Evolutionary conservation across 2,329 filamentous ascomycete genomes (phyloP), one percentile per base, ranked within the genome.

Genomic region (Emericellopsis atlantica): DNA sequence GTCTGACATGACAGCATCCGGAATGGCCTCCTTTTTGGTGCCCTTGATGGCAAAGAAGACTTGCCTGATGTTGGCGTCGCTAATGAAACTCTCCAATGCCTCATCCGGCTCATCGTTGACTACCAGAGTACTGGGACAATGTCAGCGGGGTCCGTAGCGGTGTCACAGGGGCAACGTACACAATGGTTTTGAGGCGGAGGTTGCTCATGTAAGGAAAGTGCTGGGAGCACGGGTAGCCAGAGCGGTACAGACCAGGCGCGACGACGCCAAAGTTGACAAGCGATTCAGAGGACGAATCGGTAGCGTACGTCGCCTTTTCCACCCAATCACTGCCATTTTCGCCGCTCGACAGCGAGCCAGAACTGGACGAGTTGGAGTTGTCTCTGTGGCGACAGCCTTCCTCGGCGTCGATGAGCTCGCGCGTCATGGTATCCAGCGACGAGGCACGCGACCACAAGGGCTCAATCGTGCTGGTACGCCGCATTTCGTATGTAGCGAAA

Each of bases 1-100:
- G 7, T 74, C 65, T 46, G 73, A 70, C 71, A 95, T 86, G 22
- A 79, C 76, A 36, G 67, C 59, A 7, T 76, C 55, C 1, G 82
- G 74, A 31, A 86, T 86, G 8, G 71, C 70, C 41, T 81, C 69
- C 50, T 89, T 88, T 60, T 95, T 95, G 49, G 93, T 95, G n/a
- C 88, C 83, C 46, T 80, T 76, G 67, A 95, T 84, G 49, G 81
- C 74, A 52, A 94, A 81, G 34, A 84, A 69, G 48, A 79, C 66
- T 50, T 93, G 86, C 36, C 70, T 70, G 52, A 95, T 90, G 45
- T 69, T 70, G 49, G 82, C 76, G 5, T 65, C 58, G 32, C 67
- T 55, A 49, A 93, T 74, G 54, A 92, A 95, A 3, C 61, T 54
- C 18, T 65, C 54, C 40, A 76, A 74, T 1, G 66, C 69, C 4